Base-by-base conservation (phyloP, 148 eudicot species). In the Talinum fruticosum region DNA sequence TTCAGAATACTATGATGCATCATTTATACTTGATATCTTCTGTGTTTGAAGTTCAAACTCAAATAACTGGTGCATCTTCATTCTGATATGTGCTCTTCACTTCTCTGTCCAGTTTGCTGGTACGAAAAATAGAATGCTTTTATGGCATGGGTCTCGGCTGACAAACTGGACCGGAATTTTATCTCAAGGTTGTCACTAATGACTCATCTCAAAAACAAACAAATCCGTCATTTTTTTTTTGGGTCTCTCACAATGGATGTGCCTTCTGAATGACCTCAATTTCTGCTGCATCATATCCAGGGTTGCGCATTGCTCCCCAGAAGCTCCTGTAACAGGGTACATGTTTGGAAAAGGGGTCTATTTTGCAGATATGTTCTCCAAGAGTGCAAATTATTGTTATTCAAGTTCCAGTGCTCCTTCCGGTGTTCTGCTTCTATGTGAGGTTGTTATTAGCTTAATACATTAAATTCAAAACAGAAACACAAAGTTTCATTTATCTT, bases 281-380 rank as follows among this genome's bases (percentile, higher is more conserved):
- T 66, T 36, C 14, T 53, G 33, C 36, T 79, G 71, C 36, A 6
- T 73, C 57, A 64, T 77, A 30, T 76, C 73, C 85, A 96, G 99
- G 99, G 38, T 84, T 96, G 85, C 92, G 99, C 37, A 96, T 96
- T 79, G 97, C 99, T 84, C 99, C 99, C 99, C 97, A 36, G 99
- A 96, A 86, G 99, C 99, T 66, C 99, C 99, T 72, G 88, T 75
- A 29, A 96, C 97, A 21, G 99, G 99, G 30, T 93, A 96, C 81
- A 93, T 93, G 99, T 96, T 96, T 83, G 99, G 99, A 36, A 96
- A 96, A 86, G 99, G 99, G 72, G 97, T 96, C 79, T 96, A 96
- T 89, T 96, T 96, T 82, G 99, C 99, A 66, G 99, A 96, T 80
- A 96, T 96, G 99, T 96, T 96, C 81, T 96, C 99, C 71, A 93